Evolutionary conservation across 768 basidiomycete genomes (phyloP), one percentile per base, ranked within the genome.

Genomic region (Sporobolomyces phaffii): DNA sequence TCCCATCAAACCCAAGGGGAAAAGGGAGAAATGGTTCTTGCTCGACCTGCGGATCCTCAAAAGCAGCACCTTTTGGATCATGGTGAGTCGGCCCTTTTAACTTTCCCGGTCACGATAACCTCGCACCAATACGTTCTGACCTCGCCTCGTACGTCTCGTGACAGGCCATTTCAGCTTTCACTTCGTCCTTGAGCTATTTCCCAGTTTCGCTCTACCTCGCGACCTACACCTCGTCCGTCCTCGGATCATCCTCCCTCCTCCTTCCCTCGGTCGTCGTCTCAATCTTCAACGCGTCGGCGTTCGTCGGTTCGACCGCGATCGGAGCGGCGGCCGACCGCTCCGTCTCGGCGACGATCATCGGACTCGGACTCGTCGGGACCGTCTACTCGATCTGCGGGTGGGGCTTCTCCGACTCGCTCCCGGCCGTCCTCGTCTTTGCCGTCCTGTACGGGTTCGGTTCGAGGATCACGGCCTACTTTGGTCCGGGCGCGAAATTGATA

Each of bases 401-500:
- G 65, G 65, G 59, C 1, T 10, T 48, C 22, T 53, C 51, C 17
- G 29, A 54, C 45, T 41, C 52, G 18, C 38, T 66, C 1, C 52
- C 22, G 11, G 60, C 47, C 36, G 17, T 49, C 22, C 48, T 40
- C n/a, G 45, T 52, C 15, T 68, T 68, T 17, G 49, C 57, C 5
- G 44, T 68, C n/a, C 38, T 63, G 22, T 68, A 62, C 33, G 44
- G 56, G 17, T 33, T 60, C 31, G 57, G 51, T 5, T 48, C 57
- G 0, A 49, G 61, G 40, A 63, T 63, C 31, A 59, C 57, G 24
- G 34, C 52, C n/a, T 62, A 49, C 6, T 67, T 60, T 54, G 53
- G 53, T 8, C 52, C 60, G 1, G 66, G 48, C 20, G 57, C 66
- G 13, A 24, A 49, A 24, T 26, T 50, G 15, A 36, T 38, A 2